phyloP scores from a whole-genome alignment of 768 basidiomycete species.

The Mycena kentingensis region DNA sequence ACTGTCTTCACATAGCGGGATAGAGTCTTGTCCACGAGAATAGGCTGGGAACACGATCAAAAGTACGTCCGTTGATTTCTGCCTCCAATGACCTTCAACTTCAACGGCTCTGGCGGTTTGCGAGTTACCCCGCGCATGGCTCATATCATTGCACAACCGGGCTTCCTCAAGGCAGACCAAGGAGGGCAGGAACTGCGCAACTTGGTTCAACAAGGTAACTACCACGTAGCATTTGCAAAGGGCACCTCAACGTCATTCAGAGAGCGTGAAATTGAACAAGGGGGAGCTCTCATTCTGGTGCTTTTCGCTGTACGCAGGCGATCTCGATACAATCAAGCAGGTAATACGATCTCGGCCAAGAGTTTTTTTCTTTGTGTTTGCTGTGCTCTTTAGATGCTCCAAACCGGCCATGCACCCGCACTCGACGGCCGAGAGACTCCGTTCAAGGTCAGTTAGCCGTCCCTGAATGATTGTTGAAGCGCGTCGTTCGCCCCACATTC shows the following conservation, averaged over 20 bases:
- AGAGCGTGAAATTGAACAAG: not conserved
- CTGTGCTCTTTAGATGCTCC: too few species aligned
- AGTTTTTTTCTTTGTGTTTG: not conserved
- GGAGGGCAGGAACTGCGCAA: conserved; percentile 33
- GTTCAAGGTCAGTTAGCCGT: not conserved
- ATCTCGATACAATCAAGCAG: too few species aligned
- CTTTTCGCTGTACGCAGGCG: too few species aligned
- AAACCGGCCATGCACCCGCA: too few species aligned
- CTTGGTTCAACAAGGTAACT: conserved; percentile 31
- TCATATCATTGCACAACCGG: conserved; percentile 30
- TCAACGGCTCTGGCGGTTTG: conserved; percentile 33
- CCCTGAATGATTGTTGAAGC: conserved; percentile 32
- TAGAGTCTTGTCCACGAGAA: too few species aligned
- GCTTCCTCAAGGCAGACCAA: conserved; percentile 26
- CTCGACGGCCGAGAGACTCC: too few species aligned
- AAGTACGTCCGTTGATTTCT: not conserved
- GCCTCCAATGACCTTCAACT: not conserved
- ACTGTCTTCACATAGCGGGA: too few species aligned
- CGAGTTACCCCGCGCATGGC: conserved; percentile 31
- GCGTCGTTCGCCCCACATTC: conserved; percentile 40
- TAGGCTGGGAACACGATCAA: not conserved
- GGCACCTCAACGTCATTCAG: not conserved
- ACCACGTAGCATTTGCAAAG: not conserved
- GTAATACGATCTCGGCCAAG: too few species aligned
- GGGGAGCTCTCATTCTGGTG: too few species aligned